Percentiles rank a stretch among this genome's conserved stretches.
These are phyloP conservation scores for Boletus rex-veris DNA, from an alignment of 768 basidiomycete genomes.

Conservation along the genomic window DNA sequence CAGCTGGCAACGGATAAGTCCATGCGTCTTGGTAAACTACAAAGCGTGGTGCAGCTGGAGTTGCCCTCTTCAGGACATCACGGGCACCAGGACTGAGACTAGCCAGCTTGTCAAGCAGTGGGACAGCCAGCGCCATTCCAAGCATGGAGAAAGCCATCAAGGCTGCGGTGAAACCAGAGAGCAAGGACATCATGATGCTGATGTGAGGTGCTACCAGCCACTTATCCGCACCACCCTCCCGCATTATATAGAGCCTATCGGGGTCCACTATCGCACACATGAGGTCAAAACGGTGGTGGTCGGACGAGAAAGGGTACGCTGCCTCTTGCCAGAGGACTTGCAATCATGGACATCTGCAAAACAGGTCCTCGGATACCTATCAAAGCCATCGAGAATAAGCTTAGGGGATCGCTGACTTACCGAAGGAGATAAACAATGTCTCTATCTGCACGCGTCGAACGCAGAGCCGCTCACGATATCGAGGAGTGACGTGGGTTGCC, in stretches of 20 bases:
- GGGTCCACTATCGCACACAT: background rate
- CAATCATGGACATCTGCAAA: background rate
- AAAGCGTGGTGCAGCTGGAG: slow-evolving; percentile 47
- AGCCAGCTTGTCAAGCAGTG: slow-evolving; percentile 11
- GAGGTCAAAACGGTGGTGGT: background rate
- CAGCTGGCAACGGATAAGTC: slow-evolving; percentile 41
- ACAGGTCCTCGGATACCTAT: background rate
- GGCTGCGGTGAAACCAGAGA: background rate
- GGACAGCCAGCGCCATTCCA: slow-evolving; percentile 1
- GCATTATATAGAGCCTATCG: background rate
- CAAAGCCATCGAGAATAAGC: background rate
- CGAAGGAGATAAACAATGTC: background rate
- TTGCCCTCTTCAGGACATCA: slow-evolving; percentile 8
- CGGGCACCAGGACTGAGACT: slow-evolving; percentile 11
- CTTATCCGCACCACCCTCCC: background rate
- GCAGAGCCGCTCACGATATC: background rate
- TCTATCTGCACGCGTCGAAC: no score
- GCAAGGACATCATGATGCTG: slow-evolving; percentile 4
- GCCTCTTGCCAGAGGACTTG: no score
- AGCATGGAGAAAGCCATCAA: background rate
- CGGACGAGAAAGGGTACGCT: no score
- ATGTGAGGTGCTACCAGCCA: background rate
- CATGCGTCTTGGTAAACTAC: slow-evolving; percentile 38
- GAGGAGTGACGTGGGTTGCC: background rate
- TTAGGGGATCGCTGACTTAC: background rate